phyloP scores from a whole-genome alignment of 2,329 filamentous ascomycete genomes.

The Acrocalymma vagum region DNA sequence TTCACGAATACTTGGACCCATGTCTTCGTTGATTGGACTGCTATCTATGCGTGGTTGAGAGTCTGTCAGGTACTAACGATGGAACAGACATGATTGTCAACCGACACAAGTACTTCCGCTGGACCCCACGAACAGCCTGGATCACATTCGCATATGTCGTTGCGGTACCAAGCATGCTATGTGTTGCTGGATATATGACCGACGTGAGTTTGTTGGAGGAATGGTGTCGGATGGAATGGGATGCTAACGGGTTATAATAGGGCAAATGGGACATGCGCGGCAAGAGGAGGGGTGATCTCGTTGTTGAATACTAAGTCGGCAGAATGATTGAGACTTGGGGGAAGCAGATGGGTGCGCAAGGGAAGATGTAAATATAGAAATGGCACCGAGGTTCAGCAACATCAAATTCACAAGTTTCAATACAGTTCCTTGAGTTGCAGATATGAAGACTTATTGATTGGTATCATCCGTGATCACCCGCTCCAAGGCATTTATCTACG shows the following conservation, averaged over 20 bases:
- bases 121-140: conserved; percentile 83
- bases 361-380: no score
- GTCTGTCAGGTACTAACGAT: conserved; percentile 14
- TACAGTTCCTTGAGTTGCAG: no score
- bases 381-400: no score
- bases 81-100: conserved; percentile 79
- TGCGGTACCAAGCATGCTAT: conserved; percentile 75
- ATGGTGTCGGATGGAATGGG: not conserved
- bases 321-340: not conserved
- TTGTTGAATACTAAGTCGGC: conserved; percentile 74
- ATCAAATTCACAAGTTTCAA: no score
- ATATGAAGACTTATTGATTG: no score
- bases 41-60: not conserved
- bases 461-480: no score
- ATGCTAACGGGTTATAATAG: conserved; percentile 57
- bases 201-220: conserved; percentile 74
- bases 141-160: conserved; percentile 80
- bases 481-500: no score
- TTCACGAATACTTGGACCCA: not conserved
- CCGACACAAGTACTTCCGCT: conserved; percentile 95
- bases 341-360: no score
- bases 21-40: not conserved
- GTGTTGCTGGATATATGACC: conserved; percentile 77
- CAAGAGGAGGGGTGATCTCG: conserved; percentile 87
- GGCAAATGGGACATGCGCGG: conserved; percentile 86